Conservation (phyloP, 768 basidiomycete species). For the Lactarius indigo region DNA sequence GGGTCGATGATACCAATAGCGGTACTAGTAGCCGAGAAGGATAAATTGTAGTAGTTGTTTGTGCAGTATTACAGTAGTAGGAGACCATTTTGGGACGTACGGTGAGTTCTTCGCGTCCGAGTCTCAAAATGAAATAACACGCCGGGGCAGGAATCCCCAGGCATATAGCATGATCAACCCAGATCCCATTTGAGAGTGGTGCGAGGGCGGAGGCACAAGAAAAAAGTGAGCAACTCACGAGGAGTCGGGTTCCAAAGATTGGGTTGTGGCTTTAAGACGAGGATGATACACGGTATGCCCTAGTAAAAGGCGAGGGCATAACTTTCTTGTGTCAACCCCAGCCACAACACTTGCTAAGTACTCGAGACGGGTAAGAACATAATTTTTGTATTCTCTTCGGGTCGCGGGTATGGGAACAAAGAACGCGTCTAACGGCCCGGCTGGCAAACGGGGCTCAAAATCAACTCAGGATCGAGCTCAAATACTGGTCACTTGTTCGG, state of each 20-base stretch:
- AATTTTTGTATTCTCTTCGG: slow-evolving; percentile 15
- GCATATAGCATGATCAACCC: background rate
- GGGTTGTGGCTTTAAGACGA: slow-evolving; percentile 4
- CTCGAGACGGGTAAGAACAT: background rate
- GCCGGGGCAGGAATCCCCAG: too few relatives aligned
- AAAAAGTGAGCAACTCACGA: slow-evolving; percentile 19
- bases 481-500: too few relatives aligned
- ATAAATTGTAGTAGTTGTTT: slow-evolving; percentile 28
- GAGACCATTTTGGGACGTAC: slow-evolving; percentile 46
- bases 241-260: slow-evolving; percentile 25
- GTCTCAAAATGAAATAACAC: slow-evolving; percentile 31
- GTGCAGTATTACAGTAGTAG: background rate
- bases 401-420: slow-evolving; percentile 8
- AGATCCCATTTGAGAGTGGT: slow-evolving; percentile 7
- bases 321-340: slow-evolving; percentile 28
- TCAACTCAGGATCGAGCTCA: too few relatives aligned
- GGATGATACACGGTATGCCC: slow-evolving; percentile 55
- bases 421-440: too few relatives aligned
- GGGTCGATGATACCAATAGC: background rate
- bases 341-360: background rate
- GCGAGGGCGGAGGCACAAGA: background rate
- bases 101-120: slow-evolving; percentile 69
- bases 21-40: background rate
- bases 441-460: too few relatives aligned
- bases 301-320: slow-evolving; percentile 70